Evolutionary conservation across 306 rosid genomes (phyloP), one percentile per base, ranked within the genome.

Genomic region (Sindora glabra): DNA sequence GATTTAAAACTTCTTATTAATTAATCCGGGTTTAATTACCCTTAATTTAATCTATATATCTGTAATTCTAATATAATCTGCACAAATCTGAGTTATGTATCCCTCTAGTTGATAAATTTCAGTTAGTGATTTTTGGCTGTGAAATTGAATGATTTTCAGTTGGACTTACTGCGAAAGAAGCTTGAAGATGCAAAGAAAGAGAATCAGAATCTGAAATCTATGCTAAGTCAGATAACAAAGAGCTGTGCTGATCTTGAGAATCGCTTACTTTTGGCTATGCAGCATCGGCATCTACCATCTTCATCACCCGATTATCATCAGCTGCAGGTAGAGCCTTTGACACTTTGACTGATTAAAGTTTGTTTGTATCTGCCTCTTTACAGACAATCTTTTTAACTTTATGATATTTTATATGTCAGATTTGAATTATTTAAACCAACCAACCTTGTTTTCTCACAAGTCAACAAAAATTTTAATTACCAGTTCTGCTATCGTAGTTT

Each of bases 171-270:
- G 39, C 56, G 70, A 67, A 33, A 3, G 4, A 57, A 78, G 65
- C 40, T 78, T 8, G 77, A 74, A 51, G 74, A 74, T 33, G 34
- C 33, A 56, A 70, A 45, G 68, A 56, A 78, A 30, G 83, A 78
- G 63, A 78, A 78, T 61, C 62, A 71, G 19, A 78, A 36, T 22
- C 49, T 74, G 14, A 66, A 49, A 34, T 49, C 44, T 13, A 61
- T 48, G 77, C 21, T 78, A 25, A 64, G 48, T 46, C 77, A 62
- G 55, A 55, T 53, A 13, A 61, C 62, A 33, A 57, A 74, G 27
- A 40, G 24, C 23, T 74, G 70, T 55, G 38, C 57, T 27, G 64
- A 24, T 61, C 83, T 74, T 79, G 69, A 70, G 53, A 70, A 19
- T 30, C 56, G 18, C 41, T 46, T 60, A 12, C 36, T 61, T 45